A percentile compares a stretch with the other conserved stretches of the same genome.
These are phyloP conservation scores for Eutypella sp. DNA, from an alignment of 2,329 filamentous ascomycete species.

Conservation along the genomic window DNA sequence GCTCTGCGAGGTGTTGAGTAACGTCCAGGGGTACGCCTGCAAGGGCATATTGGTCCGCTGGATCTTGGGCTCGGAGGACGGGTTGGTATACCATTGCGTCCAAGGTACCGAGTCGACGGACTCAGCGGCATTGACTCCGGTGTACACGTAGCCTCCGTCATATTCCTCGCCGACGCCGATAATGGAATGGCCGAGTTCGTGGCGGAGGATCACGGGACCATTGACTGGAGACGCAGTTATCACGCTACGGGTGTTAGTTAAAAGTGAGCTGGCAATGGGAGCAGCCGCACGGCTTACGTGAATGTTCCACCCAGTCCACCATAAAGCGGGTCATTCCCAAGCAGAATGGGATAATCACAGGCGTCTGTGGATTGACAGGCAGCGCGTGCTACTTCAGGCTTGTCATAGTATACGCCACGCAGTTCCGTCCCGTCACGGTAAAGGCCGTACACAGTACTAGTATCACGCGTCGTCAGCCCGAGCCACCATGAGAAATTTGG, in stretches of 20 bases:
- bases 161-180: slow-evolving; percentile 28
- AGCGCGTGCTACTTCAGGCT: slow-evolving; percentile 24
- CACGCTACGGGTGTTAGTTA: slow-evolving; percentile 14
- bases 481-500: neutral
- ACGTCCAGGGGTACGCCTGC: slow-evolving; percentile 27
- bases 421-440: slow-evolving; percentile 28
- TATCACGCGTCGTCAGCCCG: neutral
- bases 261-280: neutral
- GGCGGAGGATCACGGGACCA: slow-evolving; percentile 24
- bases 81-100: slow-evolving; percentile 24
- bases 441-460: slow-evolving; percentile 27
- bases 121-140: slow-evolving; percentile 23
- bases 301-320: slow-evolving; percentile 26
- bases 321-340: slow-evolving; percentile 26
- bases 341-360: slow-evolving; percentile 27
- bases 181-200: slow-evolving; percentile 28
- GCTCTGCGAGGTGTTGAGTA: slow-evolving; percentile 21
- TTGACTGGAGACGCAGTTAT: slow-evolving; percentile 22
- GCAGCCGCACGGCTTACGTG: slow-evolving; percentile 15
- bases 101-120: slow-evolving; percentile 16
- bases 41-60: slow-evolving; percentile 27
- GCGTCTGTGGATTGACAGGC: slow-evolving; percentile 26
- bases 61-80: slow-evolving; percentile 19
- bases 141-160: slow-evolving; percentile 22
- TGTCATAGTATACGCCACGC: slow-evolving; percentile 27